These are phyloP conservation scores for Citeromyces matritensis DNA, from an alignment of 805 yeast species.

Conservation along the genomic window DNA sequence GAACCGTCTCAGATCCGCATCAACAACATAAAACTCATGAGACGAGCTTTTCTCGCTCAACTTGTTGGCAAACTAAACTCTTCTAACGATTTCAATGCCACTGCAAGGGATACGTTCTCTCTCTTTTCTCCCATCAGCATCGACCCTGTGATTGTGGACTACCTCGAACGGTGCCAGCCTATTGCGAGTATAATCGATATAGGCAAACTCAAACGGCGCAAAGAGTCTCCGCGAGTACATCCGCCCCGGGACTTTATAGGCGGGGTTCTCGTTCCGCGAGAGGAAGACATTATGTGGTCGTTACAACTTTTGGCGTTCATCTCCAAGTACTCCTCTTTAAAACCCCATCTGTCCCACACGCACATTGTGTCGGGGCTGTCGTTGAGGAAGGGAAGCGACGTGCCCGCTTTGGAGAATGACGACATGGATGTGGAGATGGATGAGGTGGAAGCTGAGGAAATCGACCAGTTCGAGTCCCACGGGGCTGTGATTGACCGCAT, in stretches of 20 bases:
- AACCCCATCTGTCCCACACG: conserved; percentile 59
- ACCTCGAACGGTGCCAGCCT: neutral
- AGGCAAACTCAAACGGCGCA: neutral
- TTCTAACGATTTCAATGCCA: no score
- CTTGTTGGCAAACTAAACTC: no score
- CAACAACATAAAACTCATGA: no score
- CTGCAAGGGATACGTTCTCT: no score
- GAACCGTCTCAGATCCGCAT: no score
- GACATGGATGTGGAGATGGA: neutral
- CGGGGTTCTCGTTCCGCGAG: conserved; percentile 77
- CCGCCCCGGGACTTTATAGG: conserved; percentile 29
- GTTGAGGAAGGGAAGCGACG: conserved; percentile 15
- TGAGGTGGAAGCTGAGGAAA: conserved; percentile 1
- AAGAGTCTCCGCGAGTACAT: neutral
- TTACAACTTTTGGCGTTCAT: conserved; percentile 84
- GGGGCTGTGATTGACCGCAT: neutral
- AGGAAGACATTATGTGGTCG: conserved; percentile 91
- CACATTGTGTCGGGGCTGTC: conserved; percentile 64
- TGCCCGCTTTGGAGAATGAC: conserved; percentile 1
- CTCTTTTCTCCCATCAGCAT: no score
- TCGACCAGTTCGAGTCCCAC: neutral
- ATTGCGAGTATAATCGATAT: no score
- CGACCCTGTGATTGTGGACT: conserved; percentile 1
- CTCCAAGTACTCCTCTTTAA: conserved; percentile 76
- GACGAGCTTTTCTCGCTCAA: no score